Base-by-base conservation (phyloP, 2,329 filamentous ascomycete genomes). In the Arthrocladium fulminans region DNA sequence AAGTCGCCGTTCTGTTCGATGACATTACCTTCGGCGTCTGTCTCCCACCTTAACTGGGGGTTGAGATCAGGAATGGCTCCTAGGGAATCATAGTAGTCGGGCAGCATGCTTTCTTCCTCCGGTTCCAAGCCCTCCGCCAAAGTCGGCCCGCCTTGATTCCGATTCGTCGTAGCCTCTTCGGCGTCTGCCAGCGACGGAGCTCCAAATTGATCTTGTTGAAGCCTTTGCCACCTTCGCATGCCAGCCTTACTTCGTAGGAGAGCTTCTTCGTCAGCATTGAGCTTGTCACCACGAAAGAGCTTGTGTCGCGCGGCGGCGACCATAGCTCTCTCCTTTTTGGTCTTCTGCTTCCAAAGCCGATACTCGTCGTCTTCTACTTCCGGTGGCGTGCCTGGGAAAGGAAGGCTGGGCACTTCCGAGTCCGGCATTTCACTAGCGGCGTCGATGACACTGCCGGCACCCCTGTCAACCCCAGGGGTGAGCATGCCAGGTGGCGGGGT, bases 291-390 rank as follows among this genome's bases (percentile, higher is more conserved):
- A 52, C 84, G 84, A 68, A 98, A 95, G 12, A 98, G 77, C 32
- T 85, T 79, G 65, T 88, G 83, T 25, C 92, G 80, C 63, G 95
- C 87, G 54, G 89, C 88, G 51, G 92, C 85, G 46, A 90, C 80
- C 20, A 84, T 72, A 3, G 92, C 92, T 53, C 92, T 83, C 60
- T 95, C 89, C 63, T 92, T 96, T 69, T 97, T 97, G 1, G 92
- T 98, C 34, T 95, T 88, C 66, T 97, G 90, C 70, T 97, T 98
- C 92, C 94, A 98, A 29, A 92, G 86, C 64, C 94, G 94, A 69
- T 92, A 95, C 62, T 96, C 90, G 1, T 77, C 70, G 50, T 97
- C 89, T 58, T 97, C 89, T 58, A 94, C 81, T 57, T 88, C 88
- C 10, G 79, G 76, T 58, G 94, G 85, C 12, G 73, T 76, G 24